Base-by-base conservation (phyloP, 164 flowering plant genomes). In the Magnolia kwangsiensis region DNA sequence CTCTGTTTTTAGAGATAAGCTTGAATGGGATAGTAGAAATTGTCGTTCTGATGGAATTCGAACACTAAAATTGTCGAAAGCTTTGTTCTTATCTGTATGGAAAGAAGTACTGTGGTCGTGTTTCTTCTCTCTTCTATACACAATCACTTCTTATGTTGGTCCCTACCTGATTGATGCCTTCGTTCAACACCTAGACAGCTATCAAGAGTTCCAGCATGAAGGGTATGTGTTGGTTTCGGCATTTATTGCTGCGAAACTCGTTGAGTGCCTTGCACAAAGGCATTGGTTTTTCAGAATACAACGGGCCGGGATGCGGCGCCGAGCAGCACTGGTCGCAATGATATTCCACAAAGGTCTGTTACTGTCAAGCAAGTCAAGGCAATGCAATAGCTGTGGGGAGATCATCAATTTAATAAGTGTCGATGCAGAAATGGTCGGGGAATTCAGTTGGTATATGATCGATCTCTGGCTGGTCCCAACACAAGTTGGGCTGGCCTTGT, bases 331-430 rank as follows among this genome's bases (percentile, higher is more conserved):
- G 49, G 84, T 86, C 24, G 84, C 85, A 6, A 79, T 77, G 82
- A 80, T 89, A 23, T 92, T 90, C 74, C 77, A 82, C 16, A 92
- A 90, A 81, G 87, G 87, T 2, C 80, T 90, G 73, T 87, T 89
- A 29, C 85, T 92, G 68, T 92, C 97, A 0, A 74, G 88, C 72
- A 86, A 80, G 37, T 86, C 94, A 8, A 90, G 84, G 86, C 90
- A 89, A 72, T 81, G 84, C 4, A 88, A 86, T 31, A 84, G 89
- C 7, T 84, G 85, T 74, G 93, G 94, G 19, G 97, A 88, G 80
- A 88, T 90, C 49, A 87, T 90, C 11, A 92, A 92, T 79, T 72
- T 89, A 51, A 89, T 92, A 91, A 79, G 87, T n/a, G 91, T 92
- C 63, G 97, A 92, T 84, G 91, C 92, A 0, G 88, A 89, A 81